phyloP scores from a whole-genome alignment of 371 early-diverging fungal genomes.

The Cokeromyces recurvatus region DNA sequence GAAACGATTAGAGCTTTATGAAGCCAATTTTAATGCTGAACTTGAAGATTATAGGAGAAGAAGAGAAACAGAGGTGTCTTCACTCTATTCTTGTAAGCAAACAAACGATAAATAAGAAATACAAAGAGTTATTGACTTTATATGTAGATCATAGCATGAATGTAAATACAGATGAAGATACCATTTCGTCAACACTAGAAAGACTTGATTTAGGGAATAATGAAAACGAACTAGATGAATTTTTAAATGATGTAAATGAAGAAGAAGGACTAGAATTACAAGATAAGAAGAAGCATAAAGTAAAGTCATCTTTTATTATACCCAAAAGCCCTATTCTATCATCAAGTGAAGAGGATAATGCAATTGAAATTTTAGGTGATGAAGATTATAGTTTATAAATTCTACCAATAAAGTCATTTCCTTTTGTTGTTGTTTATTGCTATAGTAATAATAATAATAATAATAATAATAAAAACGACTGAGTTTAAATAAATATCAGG shows the following conservation, averaged over 20 bases:
- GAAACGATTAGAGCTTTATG: constrained; percentile 34
- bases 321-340: not conserved
- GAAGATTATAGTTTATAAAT: no score
- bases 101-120: not conserved
- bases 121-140: not conserved
- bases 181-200: constrained; percentile 17
- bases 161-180: not conserved
- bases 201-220: constrained; percentile 13
- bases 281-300: not conserved
- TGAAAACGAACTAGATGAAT: constrained; percentile 19
- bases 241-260: constrained; percentile 14
- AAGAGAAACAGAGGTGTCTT: constrained; percentile 35
- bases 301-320: not conserved
- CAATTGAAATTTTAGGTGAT: constrained; percentile 33
- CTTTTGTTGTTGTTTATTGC: no score
- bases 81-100: constrained; percentile 30
- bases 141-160: not conserved
- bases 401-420: no score
- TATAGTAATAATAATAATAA: no score
- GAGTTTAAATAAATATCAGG: no score
- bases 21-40: constrained; percentile 43
- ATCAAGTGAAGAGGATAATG: constrained; percentile 8
- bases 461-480: no score
- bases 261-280: not conserved
- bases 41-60: constrained; percentile 39